Percentiles rank a stretch among this genome's conserved stretches.
These are phyloP conservation scores for Leptomonas pyrrhocoris DNA, from an alignment of 208 protist species.

Conservation along the genomic window DNA sequence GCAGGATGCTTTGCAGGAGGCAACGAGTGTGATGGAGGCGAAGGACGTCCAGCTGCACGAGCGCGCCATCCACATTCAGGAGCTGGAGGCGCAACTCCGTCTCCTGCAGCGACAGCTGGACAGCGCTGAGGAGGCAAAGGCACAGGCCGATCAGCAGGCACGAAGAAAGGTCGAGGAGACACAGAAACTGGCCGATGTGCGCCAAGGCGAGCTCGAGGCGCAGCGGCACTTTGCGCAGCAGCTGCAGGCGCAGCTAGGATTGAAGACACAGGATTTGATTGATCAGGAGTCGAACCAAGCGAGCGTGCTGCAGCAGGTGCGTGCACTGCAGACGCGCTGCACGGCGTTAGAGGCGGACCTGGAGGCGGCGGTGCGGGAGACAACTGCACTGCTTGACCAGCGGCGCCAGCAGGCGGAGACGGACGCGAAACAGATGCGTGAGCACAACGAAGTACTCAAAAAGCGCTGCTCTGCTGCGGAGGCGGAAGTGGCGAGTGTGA, in stretches of 20 bases:
- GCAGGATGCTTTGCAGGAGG: slow-evolving; percentile 18
- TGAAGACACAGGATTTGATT: slow-evolving; percentile 20
- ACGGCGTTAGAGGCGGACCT: slow-evolving; percentile 12
- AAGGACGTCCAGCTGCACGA: slow-evolving; percentile 33
- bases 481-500: slow-evolving; percentile 13
- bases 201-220: slow-evolving; percentile 24
- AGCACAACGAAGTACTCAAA: slow-evolving; percentile 27
- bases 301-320: slow-evolving; percentile 25
- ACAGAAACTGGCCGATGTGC: slow-evolving; percentile 13
- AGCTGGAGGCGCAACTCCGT: slow-evolving; percentile 24
- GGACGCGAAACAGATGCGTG: slow-evolving; percentile 13
- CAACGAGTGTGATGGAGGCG: slow-evolving; percentile 17
- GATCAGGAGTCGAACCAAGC: slow-evolving; percentile 40
- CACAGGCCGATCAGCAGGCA: not conserved
- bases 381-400: slow-evolving; percentile 23
- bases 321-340: slow-evolving; percentile 19
- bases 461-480: slow-evolving; percentile 17
- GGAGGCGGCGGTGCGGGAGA: slow-evolving; percentile 15
- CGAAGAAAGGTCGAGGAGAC: slow-evolving; percentile 10
- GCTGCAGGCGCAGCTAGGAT: slow-evolving; percentile 28
- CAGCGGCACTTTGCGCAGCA: slow-evolving; percentile 30
- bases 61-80: slow-evolving; percentile 25
- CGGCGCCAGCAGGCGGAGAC: slow-evolving; percentile 10
- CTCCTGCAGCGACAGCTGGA: slow-evolving; percentile 29
- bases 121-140: not conserved